Conservation (phyloP, 805 yeast genomes). For the Tetrapisispora arboricola region DNA sequence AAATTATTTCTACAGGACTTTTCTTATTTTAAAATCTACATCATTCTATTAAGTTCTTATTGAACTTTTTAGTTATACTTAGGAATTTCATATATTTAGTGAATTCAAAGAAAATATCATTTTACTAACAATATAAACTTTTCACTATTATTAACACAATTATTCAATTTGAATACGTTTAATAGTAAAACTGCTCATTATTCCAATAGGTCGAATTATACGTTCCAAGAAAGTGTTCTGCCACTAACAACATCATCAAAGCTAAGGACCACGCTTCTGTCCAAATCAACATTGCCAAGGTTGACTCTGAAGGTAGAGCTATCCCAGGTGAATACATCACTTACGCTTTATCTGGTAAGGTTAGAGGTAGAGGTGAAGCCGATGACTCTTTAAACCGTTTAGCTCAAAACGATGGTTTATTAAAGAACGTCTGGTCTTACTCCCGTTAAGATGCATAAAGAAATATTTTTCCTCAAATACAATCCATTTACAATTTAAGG, state of each 20-base stretch:
- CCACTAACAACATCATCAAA: slow-evolving; percentile 99
- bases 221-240: slow-evolving; percentile 99
- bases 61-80: too few relatives aligned
- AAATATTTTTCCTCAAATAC: slow-evolving; percentile 2
- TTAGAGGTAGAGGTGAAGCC: slow-evolving; percentile 98
- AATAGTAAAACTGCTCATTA: background rate
- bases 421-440: slow-evolving; percentile 92
- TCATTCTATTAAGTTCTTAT: too few relatives aligned
- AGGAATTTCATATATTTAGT: too few relatives aligned
- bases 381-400: slow-evolving; percentile 99
- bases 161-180: background rate
- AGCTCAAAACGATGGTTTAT: slow-evolving; percentile 96
- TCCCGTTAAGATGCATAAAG: slow-evolving; percentile 53
- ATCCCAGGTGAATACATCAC: slow-evolving; percentile 84
- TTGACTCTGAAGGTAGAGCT: slow-evolving; percentile 93
- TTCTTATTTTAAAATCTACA: too few relatives aligned
- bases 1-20: too few relatives aligned
- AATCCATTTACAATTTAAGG: slow-evolving; percentile 2
- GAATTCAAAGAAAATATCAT: background rate
- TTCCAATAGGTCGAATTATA: slow-evolving; percentile 84
- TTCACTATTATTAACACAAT: background rate
- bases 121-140: background rate
- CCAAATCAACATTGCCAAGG: slow-evolving; percentile 97
- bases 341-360: slow-evolving; percentile 94
- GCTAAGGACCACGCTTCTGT: slow-evolving; percentile 99